phyloP scores from a whole-genome alignment of 176 grass and related monocot species.

The Ananas comosus region DNA sequence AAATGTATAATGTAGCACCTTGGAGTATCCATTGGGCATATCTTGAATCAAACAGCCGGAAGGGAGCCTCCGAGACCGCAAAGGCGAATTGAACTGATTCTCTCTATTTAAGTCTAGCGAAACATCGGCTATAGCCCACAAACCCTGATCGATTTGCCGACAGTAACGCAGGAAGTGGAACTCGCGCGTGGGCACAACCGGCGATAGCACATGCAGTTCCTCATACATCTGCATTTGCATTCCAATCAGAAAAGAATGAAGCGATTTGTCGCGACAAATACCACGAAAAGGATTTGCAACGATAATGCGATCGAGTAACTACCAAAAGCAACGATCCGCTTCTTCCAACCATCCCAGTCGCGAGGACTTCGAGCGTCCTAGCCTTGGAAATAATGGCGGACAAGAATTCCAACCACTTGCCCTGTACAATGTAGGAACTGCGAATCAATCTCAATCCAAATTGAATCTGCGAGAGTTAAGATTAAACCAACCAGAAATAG shows the following conservation, averaged over 20 bases:
- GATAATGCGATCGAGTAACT: constrained; percentile 1
- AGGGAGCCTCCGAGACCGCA: constrained; percentile 51
- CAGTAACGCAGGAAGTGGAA: constrained; percentile 93
- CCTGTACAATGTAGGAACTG: constrained; percentile 22
- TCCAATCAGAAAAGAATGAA: not conserved
- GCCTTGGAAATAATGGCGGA: constrained; percentile 68
- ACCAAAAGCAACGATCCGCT: constrained; percentile 78
- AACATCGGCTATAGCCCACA: constrained; percentile 81
- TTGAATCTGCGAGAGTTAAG: not conserved
- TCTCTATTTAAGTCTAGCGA: constrained; percentile 55
- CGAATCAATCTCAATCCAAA: not conserved
- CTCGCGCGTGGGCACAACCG: constrained; percentile 58
- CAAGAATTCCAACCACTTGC: constrained; percentile 85
- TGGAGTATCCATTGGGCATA: constrained; percentile 81
- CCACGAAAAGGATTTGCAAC: not conserved
- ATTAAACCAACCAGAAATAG: not conserved
- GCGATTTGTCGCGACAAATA: not conserved
- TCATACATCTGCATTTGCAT: constrained; percentile 60
- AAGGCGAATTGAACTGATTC: constrained; percentile 34
- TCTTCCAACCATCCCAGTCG: constrained; percentile 41
- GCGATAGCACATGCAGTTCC: constrained; percentile 74
- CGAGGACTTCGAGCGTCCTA: constrained; percentile 57
- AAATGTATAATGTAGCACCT: constrained; percentile 22
- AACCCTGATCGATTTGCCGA: constrained; percentile 73
- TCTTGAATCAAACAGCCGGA: constrained; percentile 85